Evolutionary conservation across 768 basidiomycete species (phyloP), one percentile per base, ranked within the genome.

Genomic region (Mycena capillaripes): DNA sequence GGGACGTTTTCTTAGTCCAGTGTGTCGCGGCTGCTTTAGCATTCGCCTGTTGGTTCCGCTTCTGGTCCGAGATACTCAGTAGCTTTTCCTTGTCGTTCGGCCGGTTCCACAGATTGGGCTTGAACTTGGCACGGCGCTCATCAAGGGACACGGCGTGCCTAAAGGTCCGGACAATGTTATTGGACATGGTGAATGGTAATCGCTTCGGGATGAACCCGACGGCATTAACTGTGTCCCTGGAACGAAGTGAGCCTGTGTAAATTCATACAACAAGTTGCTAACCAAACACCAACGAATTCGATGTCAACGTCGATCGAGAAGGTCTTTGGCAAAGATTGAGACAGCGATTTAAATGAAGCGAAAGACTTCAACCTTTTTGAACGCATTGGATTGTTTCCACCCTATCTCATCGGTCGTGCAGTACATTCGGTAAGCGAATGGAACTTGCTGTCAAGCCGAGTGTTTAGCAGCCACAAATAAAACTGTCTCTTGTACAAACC

Each of bases 391-490:
- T 82, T 86, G 84, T 57, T 81, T 81, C 86, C 86, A 86, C 16
- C 87, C 86, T 0, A 73, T 57, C 30, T 83, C 80, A 62, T 88
- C 85, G 19, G 77, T 73, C 2, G 80, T 78, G 12, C 82, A 85
- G 81, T 84, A 90, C 86, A 90, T 88, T 64, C 86, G 80, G 9
- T 89, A 91, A 16, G 89, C 90, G 62, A 91, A 89, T 3, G 88
- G 87, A 14, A 90, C 84, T 75, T 89, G 87, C 71, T 90, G 78
- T n/a, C n/a, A n/a, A n/a, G 42, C 74, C 19, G 9, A 48, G 17
- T 59, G 71, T 83, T 84, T 21, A n/a, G 40, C 12, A 16, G 29
- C 23, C 16, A 32, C 4, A 27, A n/a, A 12, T 23, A n/a, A 17
- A 40, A 19, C 11, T 8, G 4, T 9, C 44, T 12, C n/a, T 17